Evolutionary conservation across 805 yeast genomes (phyloP).

Genomic region (Zygosaccharomyces bisporus): DNA sequence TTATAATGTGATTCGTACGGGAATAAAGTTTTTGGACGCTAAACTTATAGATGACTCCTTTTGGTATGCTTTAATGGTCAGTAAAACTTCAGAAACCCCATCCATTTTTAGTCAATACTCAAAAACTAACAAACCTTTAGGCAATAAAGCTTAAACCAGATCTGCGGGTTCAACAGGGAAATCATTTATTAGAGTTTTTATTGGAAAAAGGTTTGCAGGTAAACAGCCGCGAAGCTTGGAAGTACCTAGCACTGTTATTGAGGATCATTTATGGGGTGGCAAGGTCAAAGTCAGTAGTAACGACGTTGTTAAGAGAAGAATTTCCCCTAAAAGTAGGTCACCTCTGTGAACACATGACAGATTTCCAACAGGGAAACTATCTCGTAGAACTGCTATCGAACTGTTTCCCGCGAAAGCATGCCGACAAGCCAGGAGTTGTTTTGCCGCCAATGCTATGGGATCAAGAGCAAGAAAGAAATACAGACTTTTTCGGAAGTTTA

Average conservation of each 20-base stretch:
- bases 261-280: constrained; percentile 14
- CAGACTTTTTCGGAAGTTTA: constrained; percentile 16
- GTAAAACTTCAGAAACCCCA: constrained; percentile 5
- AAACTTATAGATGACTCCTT: constrained; percentile 9
- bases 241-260: constrained; percentile 18
- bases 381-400: constrained; percentile 19
- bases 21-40: constrained; percentile 8
- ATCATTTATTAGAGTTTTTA: constrained; percentile 12
- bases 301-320: constrained; percentile 13
- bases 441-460: constrained; percentile 22
- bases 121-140: constrained; percentile 12
- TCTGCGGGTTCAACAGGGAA: constrained; percentile 10
- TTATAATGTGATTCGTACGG: constrained; percentile 8
- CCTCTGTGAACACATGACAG: constrained; percentile 16
- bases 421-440: constrained; percentile 12
- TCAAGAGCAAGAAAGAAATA: constrained; percentile 11
- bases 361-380: constrained; percentile 24
- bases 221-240: constrained; percentile 20
- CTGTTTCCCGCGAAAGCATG: constrained; percentile 19
- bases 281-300: constrained; percentile 13
- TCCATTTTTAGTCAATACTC: neutral
- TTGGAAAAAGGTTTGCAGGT: constrained; percentile 15
- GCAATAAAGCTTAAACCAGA: constrained; percentile 13
- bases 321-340: constrained; percentile 16
- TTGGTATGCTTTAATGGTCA: constrained; percentile 14